Conservation (phyloP, 169 alveolate genomes). For the Cryptosporidium muris region DNA sequence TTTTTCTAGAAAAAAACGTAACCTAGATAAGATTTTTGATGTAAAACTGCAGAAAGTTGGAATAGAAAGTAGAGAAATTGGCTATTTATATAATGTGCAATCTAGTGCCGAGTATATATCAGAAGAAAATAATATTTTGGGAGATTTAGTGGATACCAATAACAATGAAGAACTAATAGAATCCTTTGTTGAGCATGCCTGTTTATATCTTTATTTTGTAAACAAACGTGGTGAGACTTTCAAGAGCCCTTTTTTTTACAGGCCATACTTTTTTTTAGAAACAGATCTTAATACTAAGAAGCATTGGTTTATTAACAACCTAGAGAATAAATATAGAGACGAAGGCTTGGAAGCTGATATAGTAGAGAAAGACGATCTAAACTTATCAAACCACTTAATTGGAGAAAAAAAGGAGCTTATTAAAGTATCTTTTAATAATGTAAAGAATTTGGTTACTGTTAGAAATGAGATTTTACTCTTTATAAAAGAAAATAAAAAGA, state of each 20-base stretch:
- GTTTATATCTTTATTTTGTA: conserved; percentile 40
- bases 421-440: conserved; percentile 85
- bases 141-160: background rate
- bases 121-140: background rate
- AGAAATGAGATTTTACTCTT: conserved; percentile 79
- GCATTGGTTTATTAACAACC: conserved; percentile 75
- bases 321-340: conserved; percentile 78
- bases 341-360: conserved; percentile 74
- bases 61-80: conserved; percentile 13
- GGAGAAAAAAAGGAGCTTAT: conserved; percentile 85
- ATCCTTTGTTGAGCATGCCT: conserved; percentile 45
- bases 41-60: conserved; percentile 26
- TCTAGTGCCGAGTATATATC: conserved; percentile 36
- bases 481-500: conserved; percentile 76
- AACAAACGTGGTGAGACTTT: conserved; percentile 56
- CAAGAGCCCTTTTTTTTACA: conserved; percentile 78
- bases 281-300: conserved; percentile 73
- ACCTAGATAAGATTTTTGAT: conserved; percentile 35
- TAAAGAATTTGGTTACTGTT: conserved; percentile 83
- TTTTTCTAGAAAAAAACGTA: background rate
- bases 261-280: conserved; percentile 90
- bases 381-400: conserved; percentile 85
- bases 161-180: conserved; percentile 6
- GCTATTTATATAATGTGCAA: conserved; percentile 60
- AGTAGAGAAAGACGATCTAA: conserved; percentile 86